Evolutionary conservation across 2,329 filamentous ascomycete genomes (phyloP).

Genomic region (Sphaerulina vaccinii): DNA sequence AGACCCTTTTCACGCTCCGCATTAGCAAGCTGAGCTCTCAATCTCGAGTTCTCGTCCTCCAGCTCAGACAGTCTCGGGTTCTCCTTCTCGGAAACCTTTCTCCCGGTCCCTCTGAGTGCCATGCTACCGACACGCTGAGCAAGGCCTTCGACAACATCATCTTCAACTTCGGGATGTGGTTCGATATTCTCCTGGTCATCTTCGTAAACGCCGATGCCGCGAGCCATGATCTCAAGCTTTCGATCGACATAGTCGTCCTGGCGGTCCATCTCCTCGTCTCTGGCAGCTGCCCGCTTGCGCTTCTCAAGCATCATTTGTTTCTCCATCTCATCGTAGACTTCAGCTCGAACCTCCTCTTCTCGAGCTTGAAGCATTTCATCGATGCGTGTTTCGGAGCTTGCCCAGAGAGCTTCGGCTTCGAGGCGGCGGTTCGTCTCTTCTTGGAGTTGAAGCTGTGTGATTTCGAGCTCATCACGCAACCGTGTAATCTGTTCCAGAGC

Average conservation of each 20-base stretch:
- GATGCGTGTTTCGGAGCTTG: slow-evolving; percentile 62
- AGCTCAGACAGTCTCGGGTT: slow-evolving; percentile 36
- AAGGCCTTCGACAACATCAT: slow-evolving; percentile 9
- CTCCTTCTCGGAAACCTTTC: slow-evolving; percentile 22
- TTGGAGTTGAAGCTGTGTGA: slow-evolving; percentile 66
- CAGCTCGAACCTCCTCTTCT: slow-evolving; percentile 83
- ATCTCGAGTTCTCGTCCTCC: slow-evolving; percentile 47
- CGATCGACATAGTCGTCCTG: slow-evolving; percentile 82
- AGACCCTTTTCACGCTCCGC: slow-evolving; percentile 42
- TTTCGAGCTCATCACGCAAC: slow-evolving; percentile 74
- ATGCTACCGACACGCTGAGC: slow-evolving; percentile 12
- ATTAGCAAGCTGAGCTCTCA: slow-evolving; percentile 41
- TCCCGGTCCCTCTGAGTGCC: slow-evolving; percentile 17
- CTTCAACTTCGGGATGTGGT: not conserved
- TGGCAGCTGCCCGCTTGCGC: slow-evolving; percentile 74
- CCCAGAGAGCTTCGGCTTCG: slow-evolving; percentile 70
- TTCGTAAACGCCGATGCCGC: slow-evolving; percentile 51
- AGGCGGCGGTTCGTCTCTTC: slow-evolving; percentile 69
- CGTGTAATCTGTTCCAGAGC: slow-evolving; percentile 78
- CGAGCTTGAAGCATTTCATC: slow-evolving; percentile 57
- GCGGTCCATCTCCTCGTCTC: slow-evolving; percentile 73
- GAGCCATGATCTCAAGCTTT: slow-evolving; percentile 74
- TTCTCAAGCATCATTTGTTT: slow-evolving; percentile 70
- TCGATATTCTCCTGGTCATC: slow-evolving; percentile 32
- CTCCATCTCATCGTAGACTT: slow-evolving; percentile 86